Conservation (phyloP, 768 basidiomycete genomes). For the Leccinum incarnatum region DNA sequence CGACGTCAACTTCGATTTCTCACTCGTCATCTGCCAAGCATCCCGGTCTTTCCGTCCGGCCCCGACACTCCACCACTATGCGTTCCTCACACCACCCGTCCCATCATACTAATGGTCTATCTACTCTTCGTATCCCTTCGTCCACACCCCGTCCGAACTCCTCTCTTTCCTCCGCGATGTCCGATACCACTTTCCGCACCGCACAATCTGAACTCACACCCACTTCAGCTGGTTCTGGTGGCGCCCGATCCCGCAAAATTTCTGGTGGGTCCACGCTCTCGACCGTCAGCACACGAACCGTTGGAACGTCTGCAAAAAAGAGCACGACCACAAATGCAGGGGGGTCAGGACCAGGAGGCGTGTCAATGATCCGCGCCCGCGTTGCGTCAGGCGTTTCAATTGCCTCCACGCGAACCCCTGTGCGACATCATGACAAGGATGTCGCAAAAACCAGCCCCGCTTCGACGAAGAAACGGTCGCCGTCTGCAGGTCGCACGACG, state of each 20-base stretch:
- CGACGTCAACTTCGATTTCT: constrained; percentile 9
- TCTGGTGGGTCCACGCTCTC: constrained; percentile 32
- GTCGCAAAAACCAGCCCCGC: constrained; percentile 21
- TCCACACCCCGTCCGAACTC: constrained; percentile 25
- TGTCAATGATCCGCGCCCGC: constrained; percentile 11
- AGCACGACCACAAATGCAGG: neutral
- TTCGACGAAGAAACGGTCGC: constrained; percentile 18
- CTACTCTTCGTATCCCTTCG: constrained; percentile 33
- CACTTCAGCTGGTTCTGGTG: constrained; percentile 24
- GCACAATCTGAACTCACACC: constrained; percentile 32
- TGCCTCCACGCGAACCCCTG: constrained; percentile 23
- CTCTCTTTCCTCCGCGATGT: constrained; percentile 30
- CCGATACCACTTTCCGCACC: constrained; percentile 32
- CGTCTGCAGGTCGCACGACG: constrained; percentile 23
- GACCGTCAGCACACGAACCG: constrained; percentile 30
- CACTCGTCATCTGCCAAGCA: constrained; percentile 18
- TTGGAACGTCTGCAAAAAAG: constrained; percentile 27
- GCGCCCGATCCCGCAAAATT: constrained; percentile 27
- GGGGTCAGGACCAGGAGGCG: constrained; percentile 11
- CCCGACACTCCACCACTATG: constrained; percentile 21
- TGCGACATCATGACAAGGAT: constrained; percentile 26
- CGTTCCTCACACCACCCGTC: constrained; percentile 26
- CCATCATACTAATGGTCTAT: constrained; percentile 22
- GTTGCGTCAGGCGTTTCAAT: constrained; percentile 29
- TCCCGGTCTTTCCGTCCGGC: constrained; percentile 13